Evolutionary conservation across 2,329 filamentous ascomycete genomes (phyloP).

Genomic region (Fusarium mexicanum): DNA sequence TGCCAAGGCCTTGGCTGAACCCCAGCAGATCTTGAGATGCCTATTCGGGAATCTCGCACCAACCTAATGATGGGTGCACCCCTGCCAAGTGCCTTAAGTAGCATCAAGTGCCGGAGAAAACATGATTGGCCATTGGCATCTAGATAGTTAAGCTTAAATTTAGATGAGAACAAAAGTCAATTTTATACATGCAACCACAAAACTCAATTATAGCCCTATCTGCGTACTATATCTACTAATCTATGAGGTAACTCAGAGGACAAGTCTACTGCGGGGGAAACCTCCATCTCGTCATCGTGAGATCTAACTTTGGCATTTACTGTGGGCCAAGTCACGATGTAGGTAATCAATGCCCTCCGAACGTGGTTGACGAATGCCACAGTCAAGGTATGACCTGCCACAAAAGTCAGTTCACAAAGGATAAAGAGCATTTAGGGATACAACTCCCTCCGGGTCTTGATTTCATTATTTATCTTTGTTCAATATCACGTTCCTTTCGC

Average conservation of each 20-base stretch:
- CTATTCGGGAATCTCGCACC: not conserved
- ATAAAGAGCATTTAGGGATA: not conserved
- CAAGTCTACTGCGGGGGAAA: not conserved
- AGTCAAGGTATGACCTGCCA: not conserved
- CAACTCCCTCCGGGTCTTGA: not conserved
- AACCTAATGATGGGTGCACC: not conserved
- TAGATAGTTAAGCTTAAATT: constrained; percentile 2
- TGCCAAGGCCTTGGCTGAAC: constrained; percentile 21
- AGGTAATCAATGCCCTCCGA: not conserved
- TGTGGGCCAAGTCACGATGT: not conserved
- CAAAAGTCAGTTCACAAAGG: not conserved
- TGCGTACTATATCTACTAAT: not conserved
- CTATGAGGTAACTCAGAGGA: not conserved
- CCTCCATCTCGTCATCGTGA: not conserved
- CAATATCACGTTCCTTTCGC: not conserved
- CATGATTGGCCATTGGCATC: not conserved
- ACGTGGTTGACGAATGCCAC: not conserved
- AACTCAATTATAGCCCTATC: not conserved
- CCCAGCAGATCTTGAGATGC: not conserved
- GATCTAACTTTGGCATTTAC: not conserved
- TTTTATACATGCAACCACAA: not conserved
- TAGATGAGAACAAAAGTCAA: not conserved
- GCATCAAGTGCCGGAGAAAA: not conserved
- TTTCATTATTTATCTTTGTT: not conserved
- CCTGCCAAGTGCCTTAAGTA: not conserved